These are phyloP conservation scores for Botrytis elliptica DNA, from an alignment of 2,329 filamentous ascomycete genomes.

Conservation along the genomic window DNA sequence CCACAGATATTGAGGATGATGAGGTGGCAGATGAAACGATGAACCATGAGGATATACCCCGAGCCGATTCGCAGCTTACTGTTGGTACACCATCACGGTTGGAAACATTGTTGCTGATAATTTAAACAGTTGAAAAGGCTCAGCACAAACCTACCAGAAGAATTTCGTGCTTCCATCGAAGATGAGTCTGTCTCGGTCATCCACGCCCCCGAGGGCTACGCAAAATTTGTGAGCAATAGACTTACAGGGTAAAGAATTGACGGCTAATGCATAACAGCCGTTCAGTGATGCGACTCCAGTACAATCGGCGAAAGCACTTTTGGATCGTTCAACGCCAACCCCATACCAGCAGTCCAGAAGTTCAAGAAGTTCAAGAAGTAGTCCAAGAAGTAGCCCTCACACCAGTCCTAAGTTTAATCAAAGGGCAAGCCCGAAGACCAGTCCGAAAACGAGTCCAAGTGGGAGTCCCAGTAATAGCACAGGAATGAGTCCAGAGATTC, in stretches of 20 bases:
- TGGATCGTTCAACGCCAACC: constrained; percentile 37
- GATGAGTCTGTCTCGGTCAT: constrained; percentile 89
- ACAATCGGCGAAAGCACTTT: constrained; percentile 19
- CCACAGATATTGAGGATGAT: constrained; percentile 83
- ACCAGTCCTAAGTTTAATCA: constrained; percentile 11
- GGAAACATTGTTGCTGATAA: constrained; percentile 27
- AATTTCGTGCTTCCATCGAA: constrained; percentile 57
- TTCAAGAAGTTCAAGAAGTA: constrained; percentile 23
- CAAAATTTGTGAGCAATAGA: constrained; percentile 62
- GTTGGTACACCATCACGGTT: constrained; percentile 27
- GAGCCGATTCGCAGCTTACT: constrained; percentile 30
- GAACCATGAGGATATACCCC: constrained; percentile 37
- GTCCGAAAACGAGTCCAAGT: background rate
- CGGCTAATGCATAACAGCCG: constrained; percentile 7
- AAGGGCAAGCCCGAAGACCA: constrained; percentile 13
- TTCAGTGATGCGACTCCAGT: constrained; percentile 8
- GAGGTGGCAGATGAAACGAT: constrained; percentile 62
- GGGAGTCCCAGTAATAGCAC: constrained; percentile 6
- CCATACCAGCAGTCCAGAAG: constrained; percentile 35
- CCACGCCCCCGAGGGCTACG: constrained; percentile 82
- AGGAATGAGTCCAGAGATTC: constrained; percentile 5
- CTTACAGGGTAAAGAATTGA: background rate
- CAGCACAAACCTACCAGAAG: constrained; percentile 55
- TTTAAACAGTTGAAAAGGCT: constrained; percentile 35
- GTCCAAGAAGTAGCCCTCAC: constrained; percentile 8